Evolutionary conservation across 495 filamentous ascomycete species (phyloP), one percentile per base, ranked within the genome.

Genomic region (Lophium mytilinum): DNA sequence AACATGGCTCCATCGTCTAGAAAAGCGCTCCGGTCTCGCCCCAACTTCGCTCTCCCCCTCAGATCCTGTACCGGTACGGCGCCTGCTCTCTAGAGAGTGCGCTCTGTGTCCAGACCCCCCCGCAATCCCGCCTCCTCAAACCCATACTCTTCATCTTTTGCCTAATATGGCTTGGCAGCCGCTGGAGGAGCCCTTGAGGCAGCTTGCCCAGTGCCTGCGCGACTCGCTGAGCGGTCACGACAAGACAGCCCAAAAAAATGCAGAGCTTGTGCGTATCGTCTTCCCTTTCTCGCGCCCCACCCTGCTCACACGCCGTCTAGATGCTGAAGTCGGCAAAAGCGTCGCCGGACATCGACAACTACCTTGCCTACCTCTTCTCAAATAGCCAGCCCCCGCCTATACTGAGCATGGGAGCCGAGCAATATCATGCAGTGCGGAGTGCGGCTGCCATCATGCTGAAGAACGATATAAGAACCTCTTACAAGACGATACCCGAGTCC

Each of bases 271-370:
- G 72, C 71, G 85, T 83, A 41, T 15, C 7, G 10, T 21, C 48
- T 37, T 48, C 40, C 2, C 36, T 45, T 42, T 14, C 34, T 30
- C n/a, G 39, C 21, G 19, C 35, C 9, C 51, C 30, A 52, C 17
- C 37, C 50, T 41, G 19, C 17, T 57, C 8, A 15, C 19, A 35
- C 51, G 21, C 24, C 37, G 33, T 56, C 52, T 67, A 98, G 93
- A 94, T 97, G 90, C 88, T 99, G 63, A 78, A 83, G 52, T 87
- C 94, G 76, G 93, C 94, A 37, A 92, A 90, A 69, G 75, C 81
- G 12, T 94, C 85, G 14, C 92, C 92, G 9, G 92, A 96, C 70
- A 89, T 96, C 77, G 88, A 92, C 73, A 96, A 96, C 72, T 99
- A 99, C 69, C 81, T 99, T 47, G 86, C 89, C 49, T 96, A 90